Conservation (phyloP, 2,329 filamentous ascomycete species). For the Aspergillus piperis region DNA sequence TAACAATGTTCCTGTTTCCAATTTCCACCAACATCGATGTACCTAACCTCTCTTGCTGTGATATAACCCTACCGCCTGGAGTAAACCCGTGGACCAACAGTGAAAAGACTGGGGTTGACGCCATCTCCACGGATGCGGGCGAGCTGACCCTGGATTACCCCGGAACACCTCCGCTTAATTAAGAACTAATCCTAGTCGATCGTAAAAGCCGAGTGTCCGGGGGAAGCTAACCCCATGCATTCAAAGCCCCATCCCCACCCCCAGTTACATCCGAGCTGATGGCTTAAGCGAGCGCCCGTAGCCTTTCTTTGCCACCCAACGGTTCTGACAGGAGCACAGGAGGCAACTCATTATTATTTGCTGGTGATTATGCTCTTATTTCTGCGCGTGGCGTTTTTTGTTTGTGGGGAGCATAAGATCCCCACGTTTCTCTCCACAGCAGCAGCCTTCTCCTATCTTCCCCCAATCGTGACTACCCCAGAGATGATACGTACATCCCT, state of each 20-base stretch:
- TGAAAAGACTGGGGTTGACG: background rate
- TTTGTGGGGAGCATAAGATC: slow-evolving; percentile 5
- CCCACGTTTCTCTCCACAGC: slow-evolving; percentile 5
- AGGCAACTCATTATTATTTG: background rate
- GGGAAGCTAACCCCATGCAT: background rate
- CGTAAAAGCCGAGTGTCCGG: slow-evolving; percentile 2
- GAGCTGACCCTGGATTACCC: background rate
- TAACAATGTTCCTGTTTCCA: no score
- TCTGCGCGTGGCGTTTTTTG: background rate
- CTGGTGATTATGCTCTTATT: background rate
- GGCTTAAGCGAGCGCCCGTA: background rate
- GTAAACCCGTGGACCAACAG: background rate
- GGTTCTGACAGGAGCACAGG: background rate
- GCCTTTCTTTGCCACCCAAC: slow-evolving; percentile 5
- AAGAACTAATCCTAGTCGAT: background rate
- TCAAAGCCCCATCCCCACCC: background rate
- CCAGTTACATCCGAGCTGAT: no score
- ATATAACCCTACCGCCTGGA: background rate
- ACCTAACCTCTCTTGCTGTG: background rate
- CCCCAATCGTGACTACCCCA: slow-evolving; percentile 2
- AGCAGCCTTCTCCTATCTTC: background rate
- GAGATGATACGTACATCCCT: slow-evolving; percentile 4
- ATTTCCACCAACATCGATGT: no score
- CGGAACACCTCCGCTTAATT: background rate
- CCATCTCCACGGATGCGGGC: background rate